Base-by-base conservation (phyloP, 2,329 filamentous ascomycete genomes). In the Hymenotorrendiella dingleyae region DNA sequence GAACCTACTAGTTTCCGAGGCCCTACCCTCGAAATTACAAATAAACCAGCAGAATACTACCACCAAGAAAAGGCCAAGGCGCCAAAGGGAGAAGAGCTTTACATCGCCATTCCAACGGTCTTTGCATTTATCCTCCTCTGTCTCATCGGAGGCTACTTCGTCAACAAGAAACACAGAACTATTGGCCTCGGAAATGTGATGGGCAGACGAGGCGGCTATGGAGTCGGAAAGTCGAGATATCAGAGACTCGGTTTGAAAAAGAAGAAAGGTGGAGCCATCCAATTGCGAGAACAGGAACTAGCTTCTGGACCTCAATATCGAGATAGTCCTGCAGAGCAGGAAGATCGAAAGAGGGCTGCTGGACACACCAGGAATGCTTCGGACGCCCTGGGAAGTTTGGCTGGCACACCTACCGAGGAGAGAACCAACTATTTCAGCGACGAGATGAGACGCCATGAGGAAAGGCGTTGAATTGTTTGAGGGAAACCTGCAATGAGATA, bases 111-210 rank as follows among this genome's bases (percentile, higher is more conserved):
- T 7, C 58, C 58, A 14, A 45, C 43, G 4, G 49, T 57, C 4
- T 49, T 60, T 17, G 57, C 44, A 2, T 55, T 58, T 27, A 47
- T 59, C 16, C 6, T 54, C 4, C 28, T 59, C 12, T 53, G 49
- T 12, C 27, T 59, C n/a, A 32, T 42, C 4, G 57, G 56, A 1
- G 52, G 47, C 2, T 57, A 34, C 33, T 48, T 50, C 32, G 45
- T 49, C 23, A 59, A 61, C 36, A 47, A 52, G n/a, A 55, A 56
- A n/a, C 44, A 43, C 6, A 44, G 54, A 19, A 49, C 38, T 6
- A 60, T 58, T 30, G 57, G 55, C 10, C 43, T 60, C 26, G 56
- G 58, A 7, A 60, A 55, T 46, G 45, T 59, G 3, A 59, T 60
- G 56, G 54, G 58, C 19, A 46, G 57, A 14, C 35, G 52, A 7